Base-by-base conservation (phyloP, 768 basidiomycete genomes). In the Russula foetens region DNA sequence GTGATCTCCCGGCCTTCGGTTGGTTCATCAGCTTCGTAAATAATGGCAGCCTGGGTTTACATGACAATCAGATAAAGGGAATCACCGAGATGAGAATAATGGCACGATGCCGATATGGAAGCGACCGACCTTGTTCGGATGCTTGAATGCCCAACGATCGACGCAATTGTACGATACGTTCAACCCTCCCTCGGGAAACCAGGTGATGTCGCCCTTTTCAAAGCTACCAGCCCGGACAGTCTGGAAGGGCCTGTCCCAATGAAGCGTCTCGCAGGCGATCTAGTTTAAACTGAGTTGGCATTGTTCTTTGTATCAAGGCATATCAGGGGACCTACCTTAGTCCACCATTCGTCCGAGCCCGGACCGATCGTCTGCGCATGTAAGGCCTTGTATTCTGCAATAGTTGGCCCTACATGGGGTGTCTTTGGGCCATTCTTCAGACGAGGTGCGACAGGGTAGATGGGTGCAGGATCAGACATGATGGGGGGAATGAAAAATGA, bases 161-260 rank as follows among this genome's bases (percentile, higher is more conserved):
- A 99, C 92, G 69, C 93, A 96, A 75, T 99, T 99, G 80, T 98
- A 98, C 9, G 92, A 85, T 1, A 88, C 96, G 69, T 95, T 97
- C 67, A 96, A 75, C 4, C 79, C 86, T 31, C 96, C 96, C 68
- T 99, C 95, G 5, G 92, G 92, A 81, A 98, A 98, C 96, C 96
- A 98, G 63, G 81, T 81, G 60, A 96, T 85, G 71, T 97, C 92
- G 29, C 95, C 96, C 2, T 81, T 82, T 68, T 81, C 79, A 69
- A 98, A 98, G 7, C 80, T 77, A 46, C 96, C 96, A 4, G 88
- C 77, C 68, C 87, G 77, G 60, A 98, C 92, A 26, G 85, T 93
- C 62, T 84, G 78, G 81, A 97, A 98, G 12, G 90, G 91, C 33
- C 86, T 81, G 72, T 94, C 84, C 93, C 92, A 94, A 74, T 91